phyloP scores from a whole-genome alignment of 106 monocot genomes.

The Dactylorhiza incarnata region DNA sequence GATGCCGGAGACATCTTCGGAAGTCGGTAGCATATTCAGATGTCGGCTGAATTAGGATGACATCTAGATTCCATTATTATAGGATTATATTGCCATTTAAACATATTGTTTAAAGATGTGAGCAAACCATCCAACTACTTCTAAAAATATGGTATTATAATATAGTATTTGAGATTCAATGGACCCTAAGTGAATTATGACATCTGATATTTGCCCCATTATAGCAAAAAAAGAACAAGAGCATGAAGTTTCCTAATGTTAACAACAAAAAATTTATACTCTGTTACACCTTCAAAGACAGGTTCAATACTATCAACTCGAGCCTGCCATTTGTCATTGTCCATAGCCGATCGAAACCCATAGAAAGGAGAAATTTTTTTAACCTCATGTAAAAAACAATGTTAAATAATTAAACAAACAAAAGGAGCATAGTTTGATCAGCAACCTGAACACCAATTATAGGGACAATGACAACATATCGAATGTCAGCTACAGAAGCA shows the following conservation, averaged over 20 bases:
- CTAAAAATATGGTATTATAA: too few species aligned
- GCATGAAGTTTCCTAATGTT: background rate
- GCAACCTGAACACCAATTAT: constrained; percentile 94
- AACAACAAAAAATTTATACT: background rate
- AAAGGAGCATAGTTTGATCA: background rate
- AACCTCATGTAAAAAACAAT: background rate
- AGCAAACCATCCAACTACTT: too few species aligned
- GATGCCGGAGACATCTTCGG: too few species aligned
- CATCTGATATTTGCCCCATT: background rate
- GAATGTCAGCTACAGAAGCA: constrained; percentile 71
- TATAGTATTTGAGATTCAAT: too few species aligned
- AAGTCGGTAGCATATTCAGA: too few species aligned
- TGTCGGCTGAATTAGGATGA: too few species aligned
- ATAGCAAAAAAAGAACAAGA: constrained; percentile 6
- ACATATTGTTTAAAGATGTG: too few species aligned
- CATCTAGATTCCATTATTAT: too few species aligned
- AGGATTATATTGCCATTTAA: too few species aligned
- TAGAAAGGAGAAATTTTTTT: constrained; percentile 9
- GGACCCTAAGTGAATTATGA: too few species aligned
- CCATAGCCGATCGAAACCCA: constrained; percentile 88
- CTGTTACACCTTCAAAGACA: constrained; percentile 73
- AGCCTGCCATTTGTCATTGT: constrained; percentile 87
- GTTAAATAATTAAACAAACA: background rate
- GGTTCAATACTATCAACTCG: constrained; percentile 80
- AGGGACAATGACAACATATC: constrained; percentile 80